Evolutionary conservation across 768 basidiomycete species (phyloP).

Genomic region (Nidularia sp.): DNA sequence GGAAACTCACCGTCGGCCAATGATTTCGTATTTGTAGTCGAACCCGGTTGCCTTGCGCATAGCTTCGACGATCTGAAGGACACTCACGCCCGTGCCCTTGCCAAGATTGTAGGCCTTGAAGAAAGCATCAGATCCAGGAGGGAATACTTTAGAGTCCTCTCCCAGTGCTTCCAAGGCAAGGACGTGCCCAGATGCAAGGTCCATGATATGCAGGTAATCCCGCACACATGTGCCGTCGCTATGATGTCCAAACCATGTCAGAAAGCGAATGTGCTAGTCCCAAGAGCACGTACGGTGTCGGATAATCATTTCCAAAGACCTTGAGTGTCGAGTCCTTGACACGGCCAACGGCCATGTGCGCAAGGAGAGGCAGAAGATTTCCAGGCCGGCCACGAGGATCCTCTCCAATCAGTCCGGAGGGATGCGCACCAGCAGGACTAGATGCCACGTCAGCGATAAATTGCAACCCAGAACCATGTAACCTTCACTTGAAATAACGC

Average conservation of each 20-base stretch:
- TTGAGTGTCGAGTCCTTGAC: constrained; percentile 65
- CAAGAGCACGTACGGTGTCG: constrained; percentile 64
- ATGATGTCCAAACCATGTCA: constrained; percentile 3
- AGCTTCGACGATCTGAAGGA: constrained; percentile 90
- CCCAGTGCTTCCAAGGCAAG: constrained; percentile 83
- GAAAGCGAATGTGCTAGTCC: background rate
- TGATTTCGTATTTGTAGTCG: constrained; percentile 84
- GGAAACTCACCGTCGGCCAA: constrained; percentile 76
- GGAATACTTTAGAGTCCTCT: constrained; percentile 57
- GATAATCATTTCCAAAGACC: constrained; percentile 97
- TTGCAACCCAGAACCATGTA: background rate
- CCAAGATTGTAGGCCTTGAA: constrained; percentile 98
- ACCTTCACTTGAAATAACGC: constrained; percentile 88
- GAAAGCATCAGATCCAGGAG: constrained; percentile 46
- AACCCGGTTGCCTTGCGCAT: constrained; percentile 91
- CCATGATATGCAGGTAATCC: constrained; percentile 91
- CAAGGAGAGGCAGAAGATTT: constrained; percentile 89
- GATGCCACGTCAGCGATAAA: background rate
- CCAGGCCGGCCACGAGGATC: constrained; percentile 95
- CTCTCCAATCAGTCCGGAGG: constrained; percentile 92
- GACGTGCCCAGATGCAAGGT: constrained; percentile 92
- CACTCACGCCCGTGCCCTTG: constrained; percentile 87
- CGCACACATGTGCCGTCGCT: constrained; percentile 98
- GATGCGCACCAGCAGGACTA: constrained; percentile 97
- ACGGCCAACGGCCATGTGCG: constrained; percentile 92